Evolutionary conservation across 305 asterid genomes (phyloP).

Genomic region (Nicotiana rustica): DNA sequence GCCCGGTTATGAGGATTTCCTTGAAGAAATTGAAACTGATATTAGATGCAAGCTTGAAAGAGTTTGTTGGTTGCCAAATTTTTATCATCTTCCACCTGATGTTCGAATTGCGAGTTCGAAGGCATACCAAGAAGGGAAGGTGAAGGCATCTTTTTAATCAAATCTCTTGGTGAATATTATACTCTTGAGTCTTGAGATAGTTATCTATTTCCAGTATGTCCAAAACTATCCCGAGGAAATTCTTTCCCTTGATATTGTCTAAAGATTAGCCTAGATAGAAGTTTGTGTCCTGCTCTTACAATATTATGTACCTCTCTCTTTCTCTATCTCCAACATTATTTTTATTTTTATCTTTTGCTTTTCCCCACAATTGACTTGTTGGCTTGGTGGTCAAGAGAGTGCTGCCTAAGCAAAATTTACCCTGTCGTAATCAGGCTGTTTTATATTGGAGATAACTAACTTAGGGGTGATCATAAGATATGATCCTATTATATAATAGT

Average conservation of each 20-base stretch:
- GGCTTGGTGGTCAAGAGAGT: slow-evolving; percentile 11
- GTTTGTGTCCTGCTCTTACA: neutral
- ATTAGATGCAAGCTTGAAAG: slow-evolving; percentile 63
- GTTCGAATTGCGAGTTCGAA: slow-evolving; percentile 76
- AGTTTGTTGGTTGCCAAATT: slow-evolving; percentile 77
- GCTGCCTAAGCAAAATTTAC: neutral
- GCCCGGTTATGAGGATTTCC: slow-evolving; percentile 64
- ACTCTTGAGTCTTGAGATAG: neutral
- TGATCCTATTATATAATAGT: neutral
- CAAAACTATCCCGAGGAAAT: neutral
- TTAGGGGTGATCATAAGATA: neutral
- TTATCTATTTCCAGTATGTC: slow-evolving; percentile 14
- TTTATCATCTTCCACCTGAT: slow-evolving; percentile 74
- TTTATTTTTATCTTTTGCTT: neutral
- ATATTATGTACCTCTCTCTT: neutral
- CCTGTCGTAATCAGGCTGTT: neutral
- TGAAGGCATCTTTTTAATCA: slow-evolving; percentile 33
- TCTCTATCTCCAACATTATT: neutral
- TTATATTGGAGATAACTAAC: neutral
- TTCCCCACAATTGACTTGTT: neutral
- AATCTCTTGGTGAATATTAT: neutral
- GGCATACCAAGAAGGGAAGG: slow-evolving; percentile 87
- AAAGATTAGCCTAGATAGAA: neutral
- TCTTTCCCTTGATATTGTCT: no score
- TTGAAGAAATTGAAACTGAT: slow-evolving; percentile 76